Conservation (phyloP, 345 rosid species). For the Salix viminalis region DNA sequence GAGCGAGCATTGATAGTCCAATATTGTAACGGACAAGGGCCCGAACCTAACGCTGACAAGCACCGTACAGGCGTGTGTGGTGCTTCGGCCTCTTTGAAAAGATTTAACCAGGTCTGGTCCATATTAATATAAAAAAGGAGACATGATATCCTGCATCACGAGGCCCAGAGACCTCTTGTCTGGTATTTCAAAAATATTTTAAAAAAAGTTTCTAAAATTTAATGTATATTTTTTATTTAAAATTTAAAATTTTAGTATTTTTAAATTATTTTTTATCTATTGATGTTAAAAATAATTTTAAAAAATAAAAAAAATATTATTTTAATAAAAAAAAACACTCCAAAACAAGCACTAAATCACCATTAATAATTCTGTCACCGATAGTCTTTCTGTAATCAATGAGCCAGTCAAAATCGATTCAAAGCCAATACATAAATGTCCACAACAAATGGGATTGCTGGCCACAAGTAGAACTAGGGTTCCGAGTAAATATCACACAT, state of each 20-base stretch:
- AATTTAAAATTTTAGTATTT: too few relatives aligned
- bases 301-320: too few relatives aligned
- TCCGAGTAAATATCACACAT: background rate
- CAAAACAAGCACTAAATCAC: background rate
- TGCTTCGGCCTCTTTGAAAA: constrained; percentile 9
- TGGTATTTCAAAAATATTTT: background rate
- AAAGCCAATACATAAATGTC: background rate
- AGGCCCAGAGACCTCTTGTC: constrained; percentile 2
- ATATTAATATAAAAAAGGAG: constrained; percentile 21
- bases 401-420: background rate
- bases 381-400: background rate
- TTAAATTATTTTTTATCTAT: too few relatives aligned
- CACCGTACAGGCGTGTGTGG: background rate
- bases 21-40: constrained; percentile 4
- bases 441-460: background rate
- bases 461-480: constrained; percentile 1
- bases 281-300: too few relatives aligned
- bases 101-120: constrained; percentile 13
- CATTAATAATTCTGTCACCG: background rate
- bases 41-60: constrained; percentile 17
- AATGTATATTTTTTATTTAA: too few relatives aligned
- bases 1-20: background rate
- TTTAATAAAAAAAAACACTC: too few relatives aligned
- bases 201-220: too few relatives aligned
- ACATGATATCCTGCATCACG: constrained; percentile 34